phyloP scores from a whole-genome alignment of 495 filamentous ascomycete genomes.

The Penicillium ucsense region DNA sequence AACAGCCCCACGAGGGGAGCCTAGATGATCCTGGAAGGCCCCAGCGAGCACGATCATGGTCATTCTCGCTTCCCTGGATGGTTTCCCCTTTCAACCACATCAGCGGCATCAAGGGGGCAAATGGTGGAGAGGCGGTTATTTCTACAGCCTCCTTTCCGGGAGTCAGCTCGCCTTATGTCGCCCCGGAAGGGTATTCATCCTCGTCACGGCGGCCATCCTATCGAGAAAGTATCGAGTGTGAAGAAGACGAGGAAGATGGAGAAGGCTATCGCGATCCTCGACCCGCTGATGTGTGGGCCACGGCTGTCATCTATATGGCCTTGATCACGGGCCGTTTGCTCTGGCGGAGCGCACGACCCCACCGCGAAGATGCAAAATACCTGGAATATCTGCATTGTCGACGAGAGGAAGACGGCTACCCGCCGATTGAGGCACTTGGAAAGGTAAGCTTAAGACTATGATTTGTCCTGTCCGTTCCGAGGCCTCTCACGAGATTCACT shows the following conservation, averaged over 20 bases:
- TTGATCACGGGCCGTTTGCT: conserved; percentile 85
- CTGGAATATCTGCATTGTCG: conserved; percentile 73
- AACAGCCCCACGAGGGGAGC: neutral
- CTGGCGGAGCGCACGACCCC: conserved; percentile 78
- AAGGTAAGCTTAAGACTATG: conserved; percentile 45
- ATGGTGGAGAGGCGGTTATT: neutral
- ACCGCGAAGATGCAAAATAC: conserved; percentile 78
- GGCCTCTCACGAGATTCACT: too few relatives aligned
- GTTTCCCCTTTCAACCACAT: neutral
- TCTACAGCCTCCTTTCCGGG: conserved; percentile 8
- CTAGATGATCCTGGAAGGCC: neutral
- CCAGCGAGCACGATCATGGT: conserved; percentile 5
- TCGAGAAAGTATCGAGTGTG: neutral
- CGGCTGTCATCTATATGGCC: conserved; percentile 91
- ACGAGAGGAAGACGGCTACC: conserved; percentile 74
- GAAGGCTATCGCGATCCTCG: conserved; percentile 71
- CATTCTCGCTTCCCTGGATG: conserved; percentile 9
- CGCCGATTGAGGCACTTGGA: conserved; percentile 81
- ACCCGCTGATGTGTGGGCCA: conserved; percentile 90
- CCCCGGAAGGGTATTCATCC: conserved; percentile 9
- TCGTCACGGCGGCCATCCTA: neutral
- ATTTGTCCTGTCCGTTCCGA: too few relatives aligned
- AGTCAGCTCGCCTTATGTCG: conserved; percentile 13
- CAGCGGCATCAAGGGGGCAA: neutral
- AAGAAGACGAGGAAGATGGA: conserved; percentile 54